phyloP scores from a whole-genome alignment of 768 basidiomycete genomes.

The Podaxis pistillaris region DNA sequence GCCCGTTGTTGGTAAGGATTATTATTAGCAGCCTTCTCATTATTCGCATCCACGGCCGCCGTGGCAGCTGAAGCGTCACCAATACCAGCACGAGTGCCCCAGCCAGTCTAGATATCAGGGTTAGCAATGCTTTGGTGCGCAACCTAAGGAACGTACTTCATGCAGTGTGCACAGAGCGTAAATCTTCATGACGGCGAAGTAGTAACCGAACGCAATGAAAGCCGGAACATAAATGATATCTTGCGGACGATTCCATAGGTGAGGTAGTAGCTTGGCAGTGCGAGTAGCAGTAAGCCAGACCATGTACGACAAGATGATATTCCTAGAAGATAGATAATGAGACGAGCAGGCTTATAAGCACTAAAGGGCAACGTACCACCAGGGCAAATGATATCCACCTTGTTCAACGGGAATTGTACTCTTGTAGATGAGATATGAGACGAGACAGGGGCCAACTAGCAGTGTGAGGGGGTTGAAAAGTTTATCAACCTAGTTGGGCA shows the following conservation, averaged over 20 bases:
- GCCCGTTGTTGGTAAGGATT: constrained; percentile 18
- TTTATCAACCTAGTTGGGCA: constrained; percentile 66
- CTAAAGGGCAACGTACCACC: constrained; percentile 55
- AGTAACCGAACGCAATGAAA: constrained; percentile 88
- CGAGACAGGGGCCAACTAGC: constrained; percentile 79
- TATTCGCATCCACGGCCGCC: constrained; percentile 54
- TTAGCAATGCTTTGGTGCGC: not conserved
- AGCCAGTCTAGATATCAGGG: constrained; percentile 61
- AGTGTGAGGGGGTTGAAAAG: constrained; percentile 86
- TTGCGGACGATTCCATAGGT: constrained; percentile 73
- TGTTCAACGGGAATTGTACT: constrained; percentile 61
- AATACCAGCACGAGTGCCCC: constrained; percentile 95
- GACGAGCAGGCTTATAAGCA: not conserved
- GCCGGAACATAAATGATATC: constrained; percentile 84
- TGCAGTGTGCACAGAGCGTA: constrained; percentile 90
- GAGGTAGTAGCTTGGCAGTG: constrained; percentile 80
- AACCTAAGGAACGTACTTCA: constrained; percentile 51
- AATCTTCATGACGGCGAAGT: constrained; percentile 93
- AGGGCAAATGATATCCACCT: constrained; percentile 81
- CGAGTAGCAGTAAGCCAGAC: constrained; percentile 73
- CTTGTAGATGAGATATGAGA: constrained; percentile 75
- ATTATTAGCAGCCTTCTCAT: constrained; percentile 31
- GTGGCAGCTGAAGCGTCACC: constrained; percentile 80
- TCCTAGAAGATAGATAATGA: constrained; percentile 39
- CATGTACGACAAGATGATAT: constrained; percentile 62